These are phyloP conservation scores for Aspergillus pseudonomiae DNA, from an alignment of 2,329 filamentous ascomycete genomes.

Conservation along the genomic window DNA sequence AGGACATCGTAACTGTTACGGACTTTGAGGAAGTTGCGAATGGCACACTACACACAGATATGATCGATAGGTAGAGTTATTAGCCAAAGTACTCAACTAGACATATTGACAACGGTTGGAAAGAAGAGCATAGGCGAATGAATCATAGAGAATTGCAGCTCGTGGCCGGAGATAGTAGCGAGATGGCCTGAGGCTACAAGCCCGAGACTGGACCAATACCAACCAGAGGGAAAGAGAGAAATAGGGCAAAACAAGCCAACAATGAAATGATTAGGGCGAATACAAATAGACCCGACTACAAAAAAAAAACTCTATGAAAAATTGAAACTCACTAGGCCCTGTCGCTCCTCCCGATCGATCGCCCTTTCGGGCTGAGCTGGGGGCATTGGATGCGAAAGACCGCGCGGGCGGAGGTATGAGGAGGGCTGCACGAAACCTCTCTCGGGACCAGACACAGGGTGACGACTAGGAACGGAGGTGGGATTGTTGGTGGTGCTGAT, in stretches of 20 bases:
- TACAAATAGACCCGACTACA: conserved; percentile 5
- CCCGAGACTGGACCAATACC: neutral
- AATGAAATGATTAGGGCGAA: conserved; percentile 4
- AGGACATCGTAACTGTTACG: conserved; percentile 98
- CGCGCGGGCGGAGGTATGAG: conserved; percentile 49
- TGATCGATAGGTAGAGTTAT: conserved; percentile 21
- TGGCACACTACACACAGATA: conserved; percentile 67
- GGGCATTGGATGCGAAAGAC: conserved; percentile 45
- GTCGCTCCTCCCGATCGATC: conserved; percentile 53
- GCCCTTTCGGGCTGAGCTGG: conserved; percentile 46
- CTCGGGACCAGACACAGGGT: conserved; percentile 43
- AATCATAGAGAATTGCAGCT: neutral
- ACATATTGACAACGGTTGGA: conserved; percentile 12
- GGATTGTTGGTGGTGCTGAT: conserved; percentile 9
- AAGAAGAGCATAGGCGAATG: neutral
- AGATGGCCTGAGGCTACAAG: neutral
- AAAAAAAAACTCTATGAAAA: conserved; percentile 11
- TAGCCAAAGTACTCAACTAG: conserved; percentile 27
- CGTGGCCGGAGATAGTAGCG: neutral
- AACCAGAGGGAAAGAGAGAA: neutral
- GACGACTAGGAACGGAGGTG: conserved; percentile 12
- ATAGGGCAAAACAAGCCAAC: conserved; percentile 4
- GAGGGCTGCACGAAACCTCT: conserved; percentile 51
- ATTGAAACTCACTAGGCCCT: conserved; percentile 48
- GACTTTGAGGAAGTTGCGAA: conserved; percentile 93